Percentiles rank a stretch among this genome's conserved stretches.
Conservation (phyloP, 129 eudicot genomes). For the Deinandra increscens region DNA sequence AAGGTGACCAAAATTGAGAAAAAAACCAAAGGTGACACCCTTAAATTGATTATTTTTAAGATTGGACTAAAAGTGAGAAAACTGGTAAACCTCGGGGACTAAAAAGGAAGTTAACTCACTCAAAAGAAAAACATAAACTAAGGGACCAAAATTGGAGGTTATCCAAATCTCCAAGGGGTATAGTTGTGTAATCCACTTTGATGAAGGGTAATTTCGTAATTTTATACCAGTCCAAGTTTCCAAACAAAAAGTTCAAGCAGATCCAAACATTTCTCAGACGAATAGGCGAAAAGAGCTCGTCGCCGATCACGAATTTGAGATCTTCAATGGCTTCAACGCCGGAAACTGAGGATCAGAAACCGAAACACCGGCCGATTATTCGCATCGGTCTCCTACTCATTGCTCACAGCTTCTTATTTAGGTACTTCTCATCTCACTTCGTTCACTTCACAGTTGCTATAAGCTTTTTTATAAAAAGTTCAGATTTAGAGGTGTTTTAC, state of each 20-base stretch:
- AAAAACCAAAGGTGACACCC: too few relatives aligned
- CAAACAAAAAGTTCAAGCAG: neutral
- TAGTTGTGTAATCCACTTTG: neutral
- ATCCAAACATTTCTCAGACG: conserved; percentile 2
- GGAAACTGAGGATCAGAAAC: conserved; percentile 31
- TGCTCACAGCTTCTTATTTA: conserved; percentile 58
- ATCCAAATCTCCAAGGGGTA: neutral
- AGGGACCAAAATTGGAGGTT: too few relatives aligned
- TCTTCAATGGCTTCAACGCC: conserved; percentile 34
- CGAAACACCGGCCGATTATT: conserved; percentile 68
- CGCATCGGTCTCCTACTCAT: conserved; percentile 58
- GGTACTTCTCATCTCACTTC: conserved; percentile 38
- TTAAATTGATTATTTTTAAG: too few relatives aligned
- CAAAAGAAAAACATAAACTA: too few relatives aligned
- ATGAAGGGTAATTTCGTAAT: neutral
- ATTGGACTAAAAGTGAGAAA: too few relatives aligned
- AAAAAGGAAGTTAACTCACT: too few relatives aligned
- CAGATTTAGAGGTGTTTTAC: neutral
- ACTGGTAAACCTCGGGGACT: too few relatives aligned
- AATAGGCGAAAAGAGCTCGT: conserved; percentile 6
- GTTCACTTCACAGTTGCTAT: neutral
- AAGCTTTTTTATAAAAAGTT: neutral
- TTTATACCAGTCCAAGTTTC: neutral
- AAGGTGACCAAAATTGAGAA: too few relatives aligned
- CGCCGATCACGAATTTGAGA: conserved; percentile 28